These are phyloP conservation scores for Fusarium verticillioides DNA, from an alignment of 2,329 filamentous ascomycete genomes.

Conservation along the genomic window DNA sequence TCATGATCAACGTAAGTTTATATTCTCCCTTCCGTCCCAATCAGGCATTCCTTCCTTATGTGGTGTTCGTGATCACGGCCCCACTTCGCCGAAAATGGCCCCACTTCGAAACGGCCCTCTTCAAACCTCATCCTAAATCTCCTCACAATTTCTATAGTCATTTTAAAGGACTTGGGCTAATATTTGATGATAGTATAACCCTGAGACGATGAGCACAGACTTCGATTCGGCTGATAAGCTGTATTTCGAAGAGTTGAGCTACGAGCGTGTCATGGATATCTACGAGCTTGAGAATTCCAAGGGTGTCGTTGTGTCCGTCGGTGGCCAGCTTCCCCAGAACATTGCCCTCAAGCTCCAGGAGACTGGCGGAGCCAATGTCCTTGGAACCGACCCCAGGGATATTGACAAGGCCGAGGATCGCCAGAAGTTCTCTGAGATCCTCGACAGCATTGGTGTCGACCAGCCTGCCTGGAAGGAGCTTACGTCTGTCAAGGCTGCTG, in stretches of 20 bases:
- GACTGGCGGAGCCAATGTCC: conserved; percentile 85
- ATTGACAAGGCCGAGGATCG: conserved; percentile 99
- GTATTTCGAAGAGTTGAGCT: conserved; percentile 97
- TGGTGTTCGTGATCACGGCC: background rate
- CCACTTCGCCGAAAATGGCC: background rate
- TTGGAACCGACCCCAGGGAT: conserved; percentile 91
- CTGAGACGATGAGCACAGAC: conserved; percentile 85
- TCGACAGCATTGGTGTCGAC: conserved; percentile 96
- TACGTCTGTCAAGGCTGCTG: conserved; percentile 87
- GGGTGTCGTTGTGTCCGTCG: conserved; percentile 94
- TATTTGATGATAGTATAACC: conserved; percentile 66
- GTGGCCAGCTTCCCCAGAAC: conserved; percentile 96
- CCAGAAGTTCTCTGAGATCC: conserved; percentile 97
- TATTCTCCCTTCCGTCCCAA: background rate
- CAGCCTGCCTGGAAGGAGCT: conserved; percentile 99
- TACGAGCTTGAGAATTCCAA: conserved; percentile 89
- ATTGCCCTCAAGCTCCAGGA: conserved; percentile 95
- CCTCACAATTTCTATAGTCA: background rate
- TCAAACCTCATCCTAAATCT: background rate
- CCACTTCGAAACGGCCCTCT: background rate
- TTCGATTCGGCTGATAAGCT: conserved; percentile 90
- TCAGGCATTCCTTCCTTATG: background rate
- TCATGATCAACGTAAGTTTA: conserved; percentile 86
- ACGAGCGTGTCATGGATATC: conserved; percentile 98
- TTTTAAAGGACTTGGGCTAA: background rate